Evolutionary conservation across 164 flowering plant species (phyloP), one percentile per base, ranked within the genome.

Genomic region (Hamamelis virginiana): DNA sequence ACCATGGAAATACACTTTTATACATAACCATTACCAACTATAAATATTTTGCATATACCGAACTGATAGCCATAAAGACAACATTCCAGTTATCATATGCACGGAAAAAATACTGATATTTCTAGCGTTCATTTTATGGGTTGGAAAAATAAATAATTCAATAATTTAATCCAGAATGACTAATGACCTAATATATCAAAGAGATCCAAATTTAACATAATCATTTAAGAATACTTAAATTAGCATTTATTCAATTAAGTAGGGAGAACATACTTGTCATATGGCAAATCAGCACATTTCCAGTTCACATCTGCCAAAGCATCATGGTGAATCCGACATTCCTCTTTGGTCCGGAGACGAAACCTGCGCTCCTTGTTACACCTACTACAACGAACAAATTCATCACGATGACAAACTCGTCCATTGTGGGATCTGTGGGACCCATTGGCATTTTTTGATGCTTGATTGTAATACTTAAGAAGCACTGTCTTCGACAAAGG

Each of bases 321-420:
- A 79, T 91, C 90, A 80, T 93, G 98, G 77, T 93, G 83, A 48
- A 76, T 50, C 9, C 90, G 84, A 71, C 98, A 93, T 65, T 91
- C 98, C 76, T 93, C 94, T 74, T 84, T 89, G 46, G 78, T 83
- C 44, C 96, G 78, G 15, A 91, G 84, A 27, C 91, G 93, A 56
- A 93, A 93, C 79, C 98, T 86, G 16, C 97, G 88, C 71, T 83
- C 85, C 74, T 91, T 91, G 74, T 79, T 80, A 67, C 98, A 93
- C 45, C 69, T 77, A 38, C 80, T 74, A 67, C 96, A 91, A 58
- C 80, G 66, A 65, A 89, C 77, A 80, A 93, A 88, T 79, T 91
- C 97, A 80, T 93, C 97, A 9, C 91, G 89, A 57, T 91, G 97
- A 70, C 73, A 80, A 65, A 68, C 77, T 63, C 81, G 80, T 25